Conservation (phyloP, 148 eudicot species). For the Gaultheria prostrata region DNA sequence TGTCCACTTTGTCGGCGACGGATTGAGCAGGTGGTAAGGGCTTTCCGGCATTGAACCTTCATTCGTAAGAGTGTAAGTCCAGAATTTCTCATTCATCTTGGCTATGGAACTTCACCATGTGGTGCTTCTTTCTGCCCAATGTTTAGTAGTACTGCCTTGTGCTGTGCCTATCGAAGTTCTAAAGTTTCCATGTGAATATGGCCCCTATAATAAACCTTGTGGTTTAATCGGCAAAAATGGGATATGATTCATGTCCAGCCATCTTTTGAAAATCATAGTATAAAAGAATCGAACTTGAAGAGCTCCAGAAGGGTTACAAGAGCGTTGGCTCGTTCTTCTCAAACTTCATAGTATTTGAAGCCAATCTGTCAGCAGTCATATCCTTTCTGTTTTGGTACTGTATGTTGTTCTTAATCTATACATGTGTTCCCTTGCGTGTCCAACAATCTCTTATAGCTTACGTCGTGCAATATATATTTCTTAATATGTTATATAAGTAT, state of each 20-base stretch:
- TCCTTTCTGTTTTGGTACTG: neutral
- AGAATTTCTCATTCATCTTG: neutral
- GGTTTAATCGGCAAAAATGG: neutral
- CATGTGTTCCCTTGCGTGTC: neutral
- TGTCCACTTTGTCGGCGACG: slow-evolving; percentile 88
- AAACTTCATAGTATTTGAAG: neutral
- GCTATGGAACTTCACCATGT: slow-evolving; percentile 1
- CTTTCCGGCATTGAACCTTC: slow-evolving; percentile 68
- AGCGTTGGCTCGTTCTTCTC: too few relatives aligned
- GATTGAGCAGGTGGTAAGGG: slow-evolving; percentile 75
- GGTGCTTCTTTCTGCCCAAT: neutral
- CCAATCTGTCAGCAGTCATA: neutral
- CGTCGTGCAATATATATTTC: neutral
- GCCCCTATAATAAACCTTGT: neutral
- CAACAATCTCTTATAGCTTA: neutral
- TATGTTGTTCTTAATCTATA: neutral
- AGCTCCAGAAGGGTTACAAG: too few relatives aligned
- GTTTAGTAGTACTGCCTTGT: neutral
- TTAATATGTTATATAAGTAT: neutral
- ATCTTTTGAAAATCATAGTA: neutral
- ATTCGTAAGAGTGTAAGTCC: neutral
- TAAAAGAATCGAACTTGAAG: too few relatives aligned
- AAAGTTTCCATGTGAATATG: neutral
- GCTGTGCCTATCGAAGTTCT: neutral
- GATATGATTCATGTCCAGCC: neutral